phyloP scores from a whole-genome alignment of 2,329 filamentous ascomycete genomes.

The Pseudogymnoascus sp. region DNA sequence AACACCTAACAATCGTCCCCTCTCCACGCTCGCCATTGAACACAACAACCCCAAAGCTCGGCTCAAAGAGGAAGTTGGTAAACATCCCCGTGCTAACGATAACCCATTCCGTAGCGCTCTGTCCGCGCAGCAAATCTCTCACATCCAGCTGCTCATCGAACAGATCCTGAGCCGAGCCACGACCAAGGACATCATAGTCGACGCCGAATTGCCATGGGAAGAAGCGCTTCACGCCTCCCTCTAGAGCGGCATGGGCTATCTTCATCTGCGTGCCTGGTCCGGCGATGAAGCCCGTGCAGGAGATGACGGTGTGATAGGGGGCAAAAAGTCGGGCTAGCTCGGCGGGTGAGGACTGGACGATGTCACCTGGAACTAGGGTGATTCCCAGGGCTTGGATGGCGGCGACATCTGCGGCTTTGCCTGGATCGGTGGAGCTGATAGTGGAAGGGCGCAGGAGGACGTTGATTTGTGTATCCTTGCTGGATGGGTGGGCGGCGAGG shows the following conservation, averaged over 20 bases:
- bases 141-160: constrained; percentile 63
- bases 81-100: constrained; percentile 65
- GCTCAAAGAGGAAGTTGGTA: constrained; percentile 61
- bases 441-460: constrained; percentile 48
- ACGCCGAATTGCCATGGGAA: constrained; percentile 71
- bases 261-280: constrained; percentile 50
- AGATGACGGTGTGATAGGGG: constrained; percentile 48
- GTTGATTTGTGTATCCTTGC: constrained; percentile 32
- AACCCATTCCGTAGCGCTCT: constrained; percentile 48
- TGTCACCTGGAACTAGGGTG: constrained; percentile 22
- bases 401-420: constrained; percentile 40
- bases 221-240: constrained; percentile 43
- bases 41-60: constrained; percentile 56
- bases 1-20: constrained; percentile 41
- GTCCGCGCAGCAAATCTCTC: constrained; percentile 42
- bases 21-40: constrained; percentile 33
- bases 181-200: constrained; percentile 60
- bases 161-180: constrained; percentile 51
- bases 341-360: constrained; percentile 30
- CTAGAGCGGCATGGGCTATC: constrained; percentile 47
- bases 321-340: constrained; percentile 39
- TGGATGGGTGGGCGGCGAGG: constrained; percentile 39
- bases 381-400: constrained; percentile 21
- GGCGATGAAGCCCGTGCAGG: constrained; percentile 53
- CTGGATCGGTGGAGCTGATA: constrained; percentile 33